Conservation (phyloP, 2,329 filamentous ascomycete species). For the Penicillium sp. region DNA sequence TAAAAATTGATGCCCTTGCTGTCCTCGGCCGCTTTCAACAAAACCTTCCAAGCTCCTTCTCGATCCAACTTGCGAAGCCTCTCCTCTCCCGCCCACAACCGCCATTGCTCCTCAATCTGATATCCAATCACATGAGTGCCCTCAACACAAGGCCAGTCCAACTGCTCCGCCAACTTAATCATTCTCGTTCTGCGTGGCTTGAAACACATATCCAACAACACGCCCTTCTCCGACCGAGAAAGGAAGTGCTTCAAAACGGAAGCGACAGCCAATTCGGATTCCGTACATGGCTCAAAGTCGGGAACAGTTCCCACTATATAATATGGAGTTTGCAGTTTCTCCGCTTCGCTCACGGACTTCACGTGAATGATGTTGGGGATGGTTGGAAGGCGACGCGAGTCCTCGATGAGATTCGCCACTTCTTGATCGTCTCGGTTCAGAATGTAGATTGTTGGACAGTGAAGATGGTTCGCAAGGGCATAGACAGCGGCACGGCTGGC, state of each 20-base stretch:
- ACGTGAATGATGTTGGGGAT: conserved; percentile 19
- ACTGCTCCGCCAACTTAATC: conserved; percentile 21
- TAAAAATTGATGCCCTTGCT: conserved; percentile 25
- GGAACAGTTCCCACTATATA: conserved; percentile 49
- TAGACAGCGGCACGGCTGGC: conserved; percentile 25
- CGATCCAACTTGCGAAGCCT: conserved; percentile 16
- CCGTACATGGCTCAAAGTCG: conserved; percentile 40
- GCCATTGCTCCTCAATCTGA: conserved; percentile 26
- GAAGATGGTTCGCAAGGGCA: conserved; percentile 17
- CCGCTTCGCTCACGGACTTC: conserved; percentile 14
- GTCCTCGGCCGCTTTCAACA: conserved; percentile 20
- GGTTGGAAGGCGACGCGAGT: conserved; percentile 14
- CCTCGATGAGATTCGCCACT: conserved; percentile 17
- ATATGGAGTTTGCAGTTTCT: conserved; percentile 26
- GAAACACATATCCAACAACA: conserved; percentile 51
- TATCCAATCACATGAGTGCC: conserved; percentile 29
- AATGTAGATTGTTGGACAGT: conserved; percentile 21
- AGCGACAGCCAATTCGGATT: conserved; percentile 34
- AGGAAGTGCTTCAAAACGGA: conserved; percentile 37
- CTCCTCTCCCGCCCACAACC: conserved; percentile 23
- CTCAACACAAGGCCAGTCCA: conserved; percentile 23
- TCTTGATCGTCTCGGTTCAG: conserved; percentile 39
- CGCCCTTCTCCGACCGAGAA: conserved; percentile 32
- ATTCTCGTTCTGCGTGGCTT: conserved; percentile 46
- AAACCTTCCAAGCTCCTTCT: conserved; percentile 21